Base-by-base conservation (phyloP, 2,329 filamentous ascomycete genomes). In the Paraphaeosphaeria minitans region DNA sequence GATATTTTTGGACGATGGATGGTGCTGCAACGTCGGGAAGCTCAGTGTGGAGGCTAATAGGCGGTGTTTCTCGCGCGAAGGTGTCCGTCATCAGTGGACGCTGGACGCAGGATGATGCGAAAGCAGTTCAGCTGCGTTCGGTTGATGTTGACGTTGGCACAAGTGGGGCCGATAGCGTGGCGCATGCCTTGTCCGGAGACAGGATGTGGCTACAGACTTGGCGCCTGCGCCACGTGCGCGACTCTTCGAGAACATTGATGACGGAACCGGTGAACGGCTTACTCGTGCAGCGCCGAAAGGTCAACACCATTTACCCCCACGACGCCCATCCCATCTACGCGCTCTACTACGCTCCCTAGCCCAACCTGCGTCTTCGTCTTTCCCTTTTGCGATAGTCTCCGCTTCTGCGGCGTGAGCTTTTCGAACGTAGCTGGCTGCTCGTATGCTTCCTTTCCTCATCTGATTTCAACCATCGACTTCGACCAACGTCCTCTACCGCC, bases 391-490 rank as follows among this genome's bases (percentile, higher is more conserved):
- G 4, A 22, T 10, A 43, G 5, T n/a, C 39, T 42, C 14, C 19
- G 50, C 14, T 35, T 37, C 41, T 22, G 41, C 19, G 19, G 41
- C n/a, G 19, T 43, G 41, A 19, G 41, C 33, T 8, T 12, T 31
- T 5, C 7, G 29, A 31, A 31, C 29, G 29, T 31, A 8, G 29
- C 43, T 27, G 14, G 27, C 51, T 43, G 37, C 27, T 57, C 56
- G 56, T 35, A 52, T 59, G 49, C 57, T 56, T 62, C 56, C 56
- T 59, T 56, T 59, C 53, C 41, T 37, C 48, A 31, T 47, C 52
- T 7, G 27, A 14, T 24, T 10, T n/a, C 54, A 54, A 24, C 27
- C 52, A 43, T 53, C 57, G 35, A 37, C 14, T 33, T 33, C 49
- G 33, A 24, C 24, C 24, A 22, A 35, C 22, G 16, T 31, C 12